A percentile compares a stretch with the other conserved stretches of the same genome.
phyloP scores from a whole-genome alignment of 306 rosid genomes.

The Lathyrus aphaca region DNA sequence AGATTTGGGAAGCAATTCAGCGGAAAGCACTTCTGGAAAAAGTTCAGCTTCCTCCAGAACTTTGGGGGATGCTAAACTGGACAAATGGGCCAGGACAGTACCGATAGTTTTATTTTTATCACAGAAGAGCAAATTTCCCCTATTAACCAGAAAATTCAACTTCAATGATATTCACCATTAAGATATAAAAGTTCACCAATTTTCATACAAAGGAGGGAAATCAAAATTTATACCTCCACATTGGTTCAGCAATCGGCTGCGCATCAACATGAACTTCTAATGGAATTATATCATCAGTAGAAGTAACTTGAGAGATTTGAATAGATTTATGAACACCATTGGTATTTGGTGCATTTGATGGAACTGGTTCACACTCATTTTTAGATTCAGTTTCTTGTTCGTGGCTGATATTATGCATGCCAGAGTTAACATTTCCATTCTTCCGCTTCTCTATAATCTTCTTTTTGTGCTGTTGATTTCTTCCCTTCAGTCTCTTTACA shows the following conservation, averaged over 20 bases:
- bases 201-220: conserved; percentile 23
- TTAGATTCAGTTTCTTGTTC: conserved; percentile 25
- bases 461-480: background rate
- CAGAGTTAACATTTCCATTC: conserved; percentile 21
- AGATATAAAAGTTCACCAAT: conserved; percentile 22
- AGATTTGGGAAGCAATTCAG: conserved; percentile 49
- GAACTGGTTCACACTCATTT: conserved; percentile 29
- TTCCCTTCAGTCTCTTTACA: conserved; percentile 12
- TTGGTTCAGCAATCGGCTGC: conserved; percentile 63
- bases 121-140: conserved; percentile 63
- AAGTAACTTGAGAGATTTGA: conserved; percentile 37
- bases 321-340: conserved; percentile 26
- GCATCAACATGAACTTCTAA: conserved; percentile 40
- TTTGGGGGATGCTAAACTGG: conserved; percentile 65
- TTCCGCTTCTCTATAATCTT: conserved; percentile 30
- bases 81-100: conserved; percentile 59
- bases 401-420: conserved; percentile 7
- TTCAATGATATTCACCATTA: conserved; percentile 26
- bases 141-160: conserved; percentile 45
- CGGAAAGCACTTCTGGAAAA: conserved; percentile 53
- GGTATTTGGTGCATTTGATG: conserved; percentile 39
- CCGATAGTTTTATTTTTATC: conserved; percentile 36
- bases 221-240: conserved; percentile 62
- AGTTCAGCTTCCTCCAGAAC: conserved; percentile 51
- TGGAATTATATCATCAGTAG: conserved; percentile 5